Base-by-base conservation (phyloP, 1,284 basidiomycete species). In the Microbotryomycetes sp. region DNA sequence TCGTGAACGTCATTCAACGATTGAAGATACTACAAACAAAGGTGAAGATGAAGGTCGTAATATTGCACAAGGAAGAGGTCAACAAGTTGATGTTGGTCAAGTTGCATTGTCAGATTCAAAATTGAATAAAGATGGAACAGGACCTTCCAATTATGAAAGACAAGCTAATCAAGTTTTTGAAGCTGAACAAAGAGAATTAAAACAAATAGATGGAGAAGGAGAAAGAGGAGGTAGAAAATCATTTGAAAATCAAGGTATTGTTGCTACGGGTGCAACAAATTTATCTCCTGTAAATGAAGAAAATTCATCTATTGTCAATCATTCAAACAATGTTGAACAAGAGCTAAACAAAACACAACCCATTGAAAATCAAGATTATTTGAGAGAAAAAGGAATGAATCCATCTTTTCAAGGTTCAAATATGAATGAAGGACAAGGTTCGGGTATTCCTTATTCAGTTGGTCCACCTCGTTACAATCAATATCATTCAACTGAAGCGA, bases 131-230 rank as follows among this genome's bases (percentile, higher is more conserved):
- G 36, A 9, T 42, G 36, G 36, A 42, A n/a, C n/a, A n/a, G 36
- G 36, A 9, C 9, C 19, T 9, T 42, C 36, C 12, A 12, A 9
- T 9, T 42, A 42, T 28, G 53, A 49, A 42, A 31, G 58, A 4
- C 58, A 65, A 29, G 60, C 56, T 1, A 28, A 29, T 22, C 50
- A 64, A 25, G 62, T 58, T 22, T 54, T 50, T n/a, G 66, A 63
- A 31, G 46, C 51, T 14, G 63, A 64, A 15, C 30, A 45, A 28
- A 15, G 31, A 22, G 45, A 51, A 28, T 42, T 46, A 48, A 42
- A 48, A 4, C 42, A 54, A 49, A 51, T 36, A 14, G 51, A 52
- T n/a, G 1, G 26, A 29, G 53, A 14, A 6, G 12, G 29, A 26
- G 6, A 19, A n/a, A 3, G 23, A 16, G 28, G 51, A 53, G 36